Conservation (phyloP, 2,329 filamentous ascomycete species). For the Pseudogymnoascus sp. region DNA sequence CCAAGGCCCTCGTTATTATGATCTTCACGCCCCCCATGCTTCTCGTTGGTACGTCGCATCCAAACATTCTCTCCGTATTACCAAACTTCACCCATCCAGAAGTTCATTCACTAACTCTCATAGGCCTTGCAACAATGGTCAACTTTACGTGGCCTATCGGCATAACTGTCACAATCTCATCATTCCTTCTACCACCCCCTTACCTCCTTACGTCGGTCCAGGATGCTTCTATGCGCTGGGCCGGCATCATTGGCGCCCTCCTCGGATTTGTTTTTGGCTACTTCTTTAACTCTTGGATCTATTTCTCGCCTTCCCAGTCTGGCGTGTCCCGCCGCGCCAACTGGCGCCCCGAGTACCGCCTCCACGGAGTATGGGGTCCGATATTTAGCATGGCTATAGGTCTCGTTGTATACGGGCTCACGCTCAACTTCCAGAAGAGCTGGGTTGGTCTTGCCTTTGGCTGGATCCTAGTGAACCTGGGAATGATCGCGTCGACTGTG, state of each 20-base stretch:
- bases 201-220: slow-evolving; percentile 30
- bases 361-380: slow-evolving; percentile 32
- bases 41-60: slow-evolving; percentile 19
- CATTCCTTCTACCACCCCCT: slow-evolving; percentile 29
- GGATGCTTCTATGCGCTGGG: slow-evolving; percentile 32
- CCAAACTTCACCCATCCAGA: not conserved
- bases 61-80: not conserved
- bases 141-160: slow-evolving; percentile 34
- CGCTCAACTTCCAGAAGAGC: slow-evolving; percentile 28
- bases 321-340: slow-evolving; percentile 16
- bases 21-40: slow-evolving; percentile 28
- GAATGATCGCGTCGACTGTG: slow-evolving; percentile 30
- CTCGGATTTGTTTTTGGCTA: slow-evolving; percentile 29
- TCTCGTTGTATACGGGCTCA: slow-evolving; percentile 30
- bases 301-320: slow-evolving; percentile 9
- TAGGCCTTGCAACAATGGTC: slow-evolving; percentile 27
- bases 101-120: not conserved
- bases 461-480: slow-evolving; percentile 32
- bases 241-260: slow-evolving; percentile 29
- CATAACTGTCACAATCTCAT: slow-evolving; percentile 31
- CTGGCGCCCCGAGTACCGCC: slow-evolving; percentile 29
- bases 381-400: slow-evolving; percentile 27
- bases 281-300: slow-evolving; percentile 32
- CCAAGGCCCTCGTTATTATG: slow-evolving; percentile 17
- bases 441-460: slow-evolving; percentile 33